phyloP scores from a whole-genome alignment of 164 flowering plant genomes.

The Umbilicus rupestris region DNA sequence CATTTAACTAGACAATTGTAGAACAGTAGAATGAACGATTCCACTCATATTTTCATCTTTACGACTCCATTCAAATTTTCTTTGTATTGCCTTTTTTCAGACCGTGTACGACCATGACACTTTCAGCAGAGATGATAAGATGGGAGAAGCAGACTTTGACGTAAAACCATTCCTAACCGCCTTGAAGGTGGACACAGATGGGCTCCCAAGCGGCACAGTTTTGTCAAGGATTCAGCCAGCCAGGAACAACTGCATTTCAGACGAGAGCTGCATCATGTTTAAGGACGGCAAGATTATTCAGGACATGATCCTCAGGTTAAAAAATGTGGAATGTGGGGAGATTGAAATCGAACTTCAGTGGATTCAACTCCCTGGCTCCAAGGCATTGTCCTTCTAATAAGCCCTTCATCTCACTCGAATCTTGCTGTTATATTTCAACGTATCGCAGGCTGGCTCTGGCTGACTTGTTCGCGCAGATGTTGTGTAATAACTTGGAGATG shows the following conservation, averaged over 20 bases:
- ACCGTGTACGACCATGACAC: conserved; percentile 55
- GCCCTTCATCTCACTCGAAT: not conserved
- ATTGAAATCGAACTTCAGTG: conserved; percentile 58
- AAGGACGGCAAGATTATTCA: conserved; percentile 44
- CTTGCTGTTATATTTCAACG: not conserved
- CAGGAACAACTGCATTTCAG: conserved; percentile 55
- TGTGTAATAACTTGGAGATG: too few species aligned
- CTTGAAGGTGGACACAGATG: conserved; percentile 28
- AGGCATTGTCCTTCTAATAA: conserved; percentile 15
- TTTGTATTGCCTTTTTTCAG: conserved; percentile 25
- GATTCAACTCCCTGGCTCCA: conserved; percentile 45
- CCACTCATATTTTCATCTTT: too few species aligned
- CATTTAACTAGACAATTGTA: not conserved
- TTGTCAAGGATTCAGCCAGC: conserved; percentile 33
- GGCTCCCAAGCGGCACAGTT: conserved; percentile 42
- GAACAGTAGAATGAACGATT: too few species aligned
- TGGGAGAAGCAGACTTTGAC: conserved; percentile 74
- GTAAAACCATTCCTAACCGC: conserved; percentile 41
- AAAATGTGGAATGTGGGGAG: conserved; percentile 78
- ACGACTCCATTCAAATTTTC: not conserved
- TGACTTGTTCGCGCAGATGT: not conserved
- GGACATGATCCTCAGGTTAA: conserved; percentile 41
- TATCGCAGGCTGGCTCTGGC: not conserved
- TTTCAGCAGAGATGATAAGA: conserved; percentile 57
- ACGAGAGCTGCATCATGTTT: conserved; percentile 50